phyloP scores from a whole-genome alignment of 805 yeast genomes.

The Teunomyces kruisii region DNA sequence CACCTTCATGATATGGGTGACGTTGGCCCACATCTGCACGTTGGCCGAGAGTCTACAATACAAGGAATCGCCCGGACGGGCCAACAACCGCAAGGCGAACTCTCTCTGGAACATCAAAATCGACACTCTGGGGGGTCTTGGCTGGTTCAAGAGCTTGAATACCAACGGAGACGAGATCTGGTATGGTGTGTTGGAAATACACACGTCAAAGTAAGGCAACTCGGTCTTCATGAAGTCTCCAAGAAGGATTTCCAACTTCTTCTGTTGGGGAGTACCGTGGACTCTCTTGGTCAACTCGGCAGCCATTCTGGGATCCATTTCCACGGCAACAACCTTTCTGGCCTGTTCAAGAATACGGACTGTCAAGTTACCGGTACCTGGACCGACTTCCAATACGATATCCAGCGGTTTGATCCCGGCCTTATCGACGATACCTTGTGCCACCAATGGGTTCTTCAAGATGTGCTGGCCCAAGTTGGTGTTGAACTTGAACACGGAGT shows the following conservation, averaged over 20 bases:
- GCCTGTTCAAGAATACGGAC: slow-evolving; percentile 92
- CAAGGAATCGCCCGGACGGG: slow-evolving; percentile 93
- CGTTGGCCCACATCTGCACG: slow-evolving; percentile 99
- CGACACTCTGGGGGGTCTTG: slow-evolving; percentile 91
- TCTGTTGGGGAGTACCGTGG: slow-evolving; percentile 92
- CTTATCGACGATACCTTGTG: slow-evolving; percentile 97
- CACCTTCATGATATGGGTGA: slow-evolving; percentile 97
- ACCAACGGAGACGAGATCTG: slow-evolving; percentile 97
- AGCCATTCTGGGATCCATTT: slow-evolving; percentile 99
- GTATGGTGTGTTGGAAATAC: slow-evolving; percentile 96
- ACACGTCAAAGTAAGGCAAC: slow-evolving; percentile 89
- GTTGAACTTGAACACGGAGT: slow-evolving; percentile 92
- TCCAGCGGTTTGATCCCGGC: slow-evolving; percentile 93
- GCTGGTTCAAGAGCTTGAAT: slow-evolving; percentile 85
- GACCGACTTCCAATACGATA: slow-evolving; percentile 93
- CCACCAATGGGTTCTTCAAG: slow-evolving; percentile 91
- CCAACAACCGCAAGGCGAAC: slow-evolving; percentile 88
- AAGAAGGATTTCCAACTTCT: slow-evolving; percentile 83
- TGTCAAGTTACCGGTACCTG: slow-evolving; percentile 98
- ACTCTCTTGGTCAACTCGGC: slow-evolving; percentile 97
- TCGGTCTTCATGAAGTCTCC: slow-evolving; percentile 98
- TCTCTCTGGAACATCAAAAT: slow-evolving; percentile 98
- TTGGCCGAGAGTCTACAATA: slow-evolving; percentile 94
- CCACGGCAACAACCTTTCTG: slow-evolving; percentile 90
- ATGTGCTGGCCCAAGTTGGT: slow-evolving; percentile 97